Evolutionary conservation across 305 asterid species (phyloP).

Genomic region (Andrographis paniculata): DNA sequence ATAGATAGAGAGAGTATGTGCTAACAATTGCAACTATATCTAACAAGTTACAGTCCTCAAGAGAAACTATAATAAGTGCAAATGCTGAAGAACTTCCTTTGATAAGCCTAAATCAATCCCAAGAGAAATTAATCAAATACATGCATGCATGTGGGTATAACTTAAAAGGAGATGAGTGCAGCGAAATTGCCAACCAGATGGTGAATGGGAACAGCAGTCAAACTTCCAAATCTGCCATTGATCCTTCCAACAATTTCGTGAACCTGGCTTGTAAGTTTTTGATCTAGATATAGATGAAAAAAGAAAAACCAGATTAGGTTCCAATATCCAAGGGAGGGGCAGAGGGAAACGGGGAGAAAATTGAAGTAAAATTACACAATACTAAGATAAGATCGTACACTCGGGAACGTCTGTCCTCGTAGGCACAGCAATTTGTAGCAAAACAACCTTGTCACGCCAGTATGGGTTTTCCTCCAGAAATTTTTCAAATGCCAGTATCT

Average conservation of each 20-base stretch:
- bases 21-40: background rate
- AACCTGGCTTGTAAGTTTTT: constrained; percentile 52
- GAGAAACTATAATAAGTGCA: background rate
- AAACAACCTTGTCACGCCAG: constrained; percentile 83
- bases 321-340: background rate
- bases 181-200: constrained; percentile 32
- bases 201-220: constrained; percentile 58
- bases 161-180: background rate
- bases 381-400: constrained; percentile 48
- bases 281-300: constrained; percentile 25
- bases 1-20: too few species aligned
- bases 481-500: constrained; percentile 91
- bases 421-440: constrained; percentile 94
- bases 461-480: constrained; percentile 89
- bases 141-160: background rate
- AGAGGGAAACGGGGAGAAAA: background rate
- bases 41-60: constrained; percentile 9
- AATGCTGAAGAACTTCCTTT: background rate
- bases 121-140: background rate
- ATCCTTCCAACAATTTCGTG: constrained; percentile 69
- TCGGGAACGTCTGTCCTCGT: constrained; percentile 97
- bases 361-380: constrained; percentile 10
- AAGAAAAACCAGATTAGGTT: background rate
- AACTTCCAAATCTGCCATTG: constrained; percentile 57
- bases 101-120: too few species aligned